Conservation (phyloP, 2,329 filamentous ascomycete genomes). For the Beauveria pseudobassiana region DNA sequence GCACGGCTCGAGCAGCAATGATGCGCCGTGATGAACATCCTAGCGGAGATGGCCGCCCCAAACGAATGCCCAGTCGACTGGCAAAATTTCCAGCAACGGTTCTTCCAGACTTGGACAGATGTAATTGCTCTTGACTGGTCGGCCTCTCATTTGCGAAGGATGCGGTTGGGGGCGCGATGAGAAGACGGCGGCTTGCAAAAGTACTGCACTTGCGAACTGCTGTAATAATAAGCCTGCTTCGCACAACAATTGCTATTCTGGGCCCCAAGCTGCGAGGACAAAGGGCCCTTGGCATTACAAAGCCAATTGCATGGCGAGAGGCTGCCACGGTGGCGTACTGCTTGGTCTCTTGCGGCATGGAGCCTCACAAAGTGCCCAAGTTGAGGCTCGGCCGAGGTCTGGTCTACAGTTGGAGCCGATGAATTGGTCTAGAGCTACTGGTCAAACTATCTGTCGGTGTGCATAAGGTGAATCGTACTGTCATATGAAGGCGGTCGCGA, state of each 20-base stretch:
- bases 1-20: not conserved
- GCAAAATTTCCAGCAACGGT: not conserved
- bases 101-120: not conserved
- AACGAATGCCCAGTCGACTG: not conserved
- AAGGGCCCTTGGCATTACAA: conserved; percentile 5
- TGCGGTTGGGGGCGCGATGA: not conserved
- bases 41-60: not conserved
- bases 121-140: not conserved
- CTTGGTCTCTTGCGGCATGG: not conserved
- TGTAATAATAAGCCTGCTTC: not conserved
- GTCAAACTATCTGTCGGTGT: not conserved
- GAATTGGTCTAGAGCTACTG: not conserved
- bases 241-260: not conserved
- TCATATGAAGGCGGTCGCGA: not conserved
- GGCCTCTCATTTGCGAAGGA: not conserved
- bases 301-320: not conserved
- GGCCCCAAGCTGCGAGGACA: not conserved
- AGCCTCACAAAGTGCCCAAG: conserved; percentile 4
- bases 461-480: conserved; percentile 1
- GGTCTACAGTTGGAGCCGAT: not conserved
- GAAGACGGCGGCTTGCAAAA: conserved; percentile 1
- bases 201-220: not conserved
- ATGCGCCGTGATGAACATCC: not conserved
- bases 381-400: conserved; percentile 1
- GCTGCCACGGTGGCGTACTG: not conserved